These are phyloP conservation scores for Houttuynia cordata DNA, from an alignment of 164 flowering plant species.

Conservation along the genomic window DNA sequence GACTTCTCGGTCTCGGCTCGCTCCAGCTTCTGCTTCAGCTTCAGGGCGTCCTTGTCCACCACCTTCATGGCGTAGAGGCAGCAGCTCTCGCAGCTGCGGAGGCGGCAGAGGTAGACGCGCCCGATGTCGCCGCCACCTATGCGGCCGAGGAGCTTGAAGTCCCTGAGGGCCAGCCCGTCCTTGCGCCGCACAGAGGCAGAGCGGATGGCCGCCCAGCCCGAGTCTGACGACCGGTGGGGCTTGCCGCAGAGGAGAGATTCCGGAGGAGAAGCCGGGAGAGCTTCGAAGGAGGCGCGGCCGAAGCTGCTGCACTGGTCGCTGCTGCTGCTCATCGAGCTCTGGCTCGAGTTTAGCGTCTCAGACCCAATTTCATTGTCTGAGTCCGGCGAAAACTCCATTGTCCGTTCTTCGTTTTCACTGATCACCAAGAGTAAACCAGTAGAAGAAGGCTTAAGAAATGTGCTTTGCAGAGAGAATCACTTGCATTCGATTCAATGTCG, in stretches of 20 bases:
- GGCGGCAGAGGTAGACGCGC: conserved; percentile 56
- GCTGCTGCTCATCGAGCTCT: conserved; percentile 38
- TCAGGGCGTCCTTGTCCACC: conserved; percentile 54
- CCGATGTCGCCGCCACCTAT: conserved; percentile 81
- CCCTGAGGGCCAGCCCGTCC: conserved; percentile 29
- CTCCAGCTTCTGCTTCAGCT: conserved; percentile 42
- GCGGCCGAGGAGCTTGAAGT: conserved; percentile 48
- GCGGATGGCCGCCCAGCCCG: conserved; percentile 43
- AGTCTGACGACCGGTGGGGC: conserved; percentile 68
- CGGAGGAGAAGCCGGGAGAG: conserved; percentile 14
- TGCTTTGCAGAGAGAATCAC: no score
- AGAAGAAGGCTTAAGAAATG: no score
- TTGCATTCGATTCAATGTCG: no score
- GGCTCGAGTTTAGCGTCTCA: conserved; percentile 26
- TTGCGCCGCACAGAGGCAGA: conserved; percentile 18
- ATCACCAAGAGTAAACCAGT: no score
- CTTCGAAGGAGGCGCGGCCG: conserved; percentile 44
- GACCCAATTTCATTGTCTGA: conserved; percentile 27
- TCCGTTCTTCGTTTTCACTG: neutral
- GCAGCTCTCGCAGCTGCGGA: conserved; percentile 9
- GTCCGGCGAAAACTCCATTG: conserved; percentile 20
- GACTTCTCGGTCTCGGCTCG: conserved; percentile 64
- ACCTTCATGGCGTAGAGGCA: conserved; percentile 73
- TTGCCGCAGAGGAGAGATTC: conserved; percentile 19
- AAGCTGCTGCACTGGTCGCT: conserved; percentile 39